A percentile compares a stretch with the other conserved stretches of the same genome.
Conservation (phyloP, 345 rosid species). For the Boechera stricta region DNA sequence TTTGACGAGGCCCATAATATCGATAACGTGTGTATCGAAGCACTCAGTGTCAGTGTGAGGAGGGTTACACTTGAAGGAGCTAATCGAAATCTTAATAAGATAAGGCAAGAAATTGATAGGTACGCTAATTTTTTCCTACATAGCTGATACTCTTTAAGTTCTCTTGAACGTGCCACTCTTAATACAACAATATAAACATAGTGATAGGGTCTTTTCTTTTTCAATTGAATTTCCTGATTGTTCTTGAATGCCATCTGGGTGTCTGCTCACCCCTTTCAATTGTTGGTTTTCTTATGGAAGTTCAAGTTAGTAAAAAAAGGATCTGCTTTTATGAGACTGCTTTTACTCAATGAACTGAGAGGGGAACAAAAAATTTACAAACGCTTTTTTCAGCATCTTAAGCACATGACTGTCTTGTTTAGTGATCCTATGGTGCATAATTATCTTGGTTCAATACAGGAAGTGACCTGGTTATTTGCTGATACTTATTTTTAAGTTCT, state of each 20-base stretch:
- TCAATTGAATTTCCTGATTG: background rate
- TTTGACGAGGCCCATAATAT: constrained; percentile 99
- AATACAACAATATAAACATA: constrained; percentile 9
- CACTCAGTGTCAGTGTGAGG: constrained; percentile 93
- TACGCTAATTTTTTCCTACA: constrained; percentile 41
- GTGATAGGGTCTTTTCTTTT: background rate
- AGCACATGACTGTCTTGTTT: constrained; percentile 22
- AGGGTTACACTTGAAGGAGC: constrained; percentile 96
- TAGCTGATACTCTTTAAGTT: background rate
- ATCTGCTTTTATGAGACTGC: constrained; percentile 1
- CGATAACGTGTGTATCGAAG: constrained; percentile 96
- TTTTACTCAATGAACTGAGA: constrained; percentile 5
- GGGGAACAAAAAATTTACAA: background rate
- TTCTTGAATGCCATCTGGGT: constrained; percentile 20
- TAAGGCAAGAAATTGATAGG: constrained; percentile 87
- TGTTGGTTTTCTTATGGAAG: background rate
- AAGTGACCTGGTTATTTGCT: constrained; percentile 29
- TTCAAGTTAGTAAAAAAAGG: background rate
- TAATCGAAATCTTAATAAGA: constrained; percentile 76
- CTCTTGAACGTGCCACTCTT: background rate
- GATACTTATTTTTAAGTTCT: constrained; percentile 38
- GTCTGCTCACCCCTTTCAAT: background rate
- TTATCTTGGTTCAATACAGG: constrained; percentile 18
- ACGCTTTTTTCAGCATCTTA: constrained; percentile 16
- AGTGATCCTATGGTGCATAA: constrained; percentile 4